phyloP scores from a whole-genome alignment of 2,329 filamentous ascomycete species.

The Coniochaeta hoffmannii region DNA sequence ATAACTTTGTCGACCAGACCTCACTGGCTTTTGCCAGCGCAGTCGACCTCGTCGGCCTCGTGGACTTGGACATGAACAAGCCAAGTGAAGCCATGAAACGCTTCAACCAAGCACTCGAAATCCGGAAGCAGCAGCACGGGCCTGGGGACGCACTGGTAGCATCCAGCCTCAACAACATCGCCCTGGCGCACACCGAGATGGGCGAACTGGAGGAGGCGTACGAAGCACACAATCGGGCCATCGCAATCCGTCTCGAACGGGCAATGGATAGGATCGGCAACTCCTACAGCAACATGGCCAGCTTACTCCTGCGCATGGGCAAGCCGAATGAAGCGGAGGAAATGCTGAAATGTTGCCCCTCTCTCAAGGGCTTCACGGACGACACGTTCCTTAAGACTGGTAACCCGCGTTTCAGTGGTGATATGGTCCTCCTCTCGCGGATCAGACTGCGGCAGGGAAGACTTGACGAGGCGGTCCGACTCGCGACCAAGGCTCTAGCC shows the following conservation, averaged over 20 bases:
- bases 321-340: constrained; percentile 25
- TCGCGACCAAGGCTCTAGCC: background rate
- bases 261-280: constrained; percentile 26
- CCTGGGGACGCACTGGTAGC: constrained; percentile 20
- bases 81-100: constrained; percentile 9
- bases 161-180: constrained; percentile 23
- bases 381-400: constrained; percentile 26
- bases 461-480: background rate
- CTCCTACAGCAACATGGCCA: constrained; percentile 29
- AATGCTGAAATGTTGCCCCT: constrained; percentile 23
- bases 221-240: constrained; percentile 19
- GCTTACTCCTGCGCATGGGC: constrained; percentile 24
- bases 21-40: constrained; percentile 20
- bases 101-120: background rate
- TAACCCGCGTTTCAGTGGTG: constrained; percentile 18
- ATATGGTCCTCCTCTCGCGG: constrained; percentile 19
- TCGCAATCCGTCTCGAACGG: constrained; percentile 19
- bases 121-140: constrained; percentile 10
- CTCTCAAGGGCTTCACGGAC: constrained; percentile 26
- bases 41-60: constrained; percentile 21
- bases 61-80: constrained; percentile 21
- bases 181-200: constrained; percentile 24
- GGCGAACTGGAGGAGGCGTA: constrained; percentile 20
- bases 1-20: constrained; percentile 7
- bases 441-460: constrained; percentile 7